Base-by-base conservation (phyloP, 1,139 yeast species). In the Protomyces arabidopsidicola region DNA sequence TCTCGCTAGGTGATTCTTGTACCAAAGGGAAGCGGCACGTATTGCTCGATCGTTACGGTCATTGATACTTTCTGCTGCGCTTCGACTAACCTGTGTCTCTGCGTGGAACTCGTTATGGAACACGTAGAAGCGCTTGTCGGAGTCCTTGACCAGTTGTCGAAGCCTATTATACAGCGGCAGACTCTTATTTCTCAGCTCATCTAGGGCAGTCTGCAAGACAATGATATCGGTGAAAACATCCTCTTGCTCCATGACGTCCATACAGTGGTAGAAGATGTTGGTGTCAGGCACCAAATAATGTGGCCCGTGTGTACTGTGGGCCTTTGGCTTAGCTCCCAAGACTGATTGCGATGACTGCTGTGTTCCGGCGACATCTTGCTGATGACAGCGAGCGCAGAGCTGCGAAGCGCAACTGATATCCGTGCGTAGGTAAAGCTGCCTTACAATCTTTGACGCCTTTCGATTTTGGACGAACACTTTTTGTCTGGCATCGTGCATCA, bases 31-130 rank as follows among this genome's bases (percentile, higher is more conserved):
- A 14, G 88, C 84, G 66, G 79, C 81, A 73, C 98, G 82, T 63
- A 95, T 90, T 18, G 97, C 91, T 69, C 97, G 79, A 75, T 93
- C 98, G 72, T 93, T 93, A 73, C 95, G 82, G 74, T 93, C 98
- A 73, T 93, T 91, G 68, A 90, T 87, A 14, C 86, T 72, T 74
- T 93, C 98, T 59, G 83, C 82, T 60, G 77, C 81, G 67, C 74
- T 77, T 71, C 98, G 83, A 22, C 78, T 78, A 2, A 86, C 79
- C 73, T 80, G 88, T 0, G 97, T 90, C 12, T 81, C 83, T 68
- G 84, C 84, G 69, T 83, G 83, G 74, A 90, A 95, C 74, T 93
- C 98, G 75, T 95, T 95, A 75, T 95, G 98, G 75, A 88, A 93
- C 2, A 93, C 95, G 53, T 88, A 83, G 72, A 91, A 90, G 67